Percentiles rank a stretch among this genome's conserved stretches.
phyloP scores from a whole-genome alignment of 495 filamentous ascomycete species.

The Aspergillus sclerotioniger region DNA sequence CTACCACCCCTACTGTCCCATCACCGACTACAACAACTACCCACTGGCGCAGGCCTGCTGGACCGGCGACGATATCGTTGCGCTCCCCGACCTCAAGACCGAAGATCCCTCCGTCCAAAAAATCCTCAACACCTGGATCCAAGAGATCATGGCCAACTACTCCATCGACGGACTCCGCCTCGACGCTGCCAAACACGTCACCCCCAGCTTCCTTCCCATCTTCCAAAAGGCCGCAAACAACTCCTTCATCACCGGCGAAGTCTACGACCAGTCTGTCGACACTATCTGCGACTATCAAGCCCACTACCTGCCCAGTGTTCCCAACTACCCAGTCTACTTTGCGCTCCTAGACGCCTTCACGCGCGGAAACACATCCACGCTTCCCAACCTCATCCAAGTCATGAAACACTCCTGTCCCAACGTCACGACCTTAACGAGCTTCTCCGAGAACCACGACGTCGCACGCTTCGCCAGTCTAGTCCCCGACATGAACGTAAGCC shows the following conservation, averaged over 20 bases:
- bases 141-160: slow-evolving; percentile 61
- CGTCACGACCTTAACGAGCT: slow-evolving; percentile 61
- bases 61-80: slow-evolving; percentile 56
- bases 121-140: slow-evolving; percentile 62
- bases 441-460: slow-evolving; percentile 79
- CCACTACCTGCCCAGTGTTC: slow-evolving; percentile 42
- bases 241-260: slow-evolving; percentile 18
- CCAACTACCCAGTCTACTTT: slow-evolving; percentile 72
- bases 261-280: slow-evolving; percentile 18
- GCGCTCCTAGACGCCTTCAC: slow-evolving; percentile 59
- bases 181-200: slow-evolving; percentile 72
- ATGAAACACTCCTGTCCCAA: slow-evolving; percentile 56
- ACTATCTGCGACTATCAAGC: slow-evolving; percentile 21
- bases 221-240: slow-evolving; percentile 38
- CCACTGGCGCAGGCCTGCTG: slow-evolving; percentile 54
- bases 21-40: slow-evolving; percentile 61
- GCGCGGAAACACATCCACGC: slow-evolving; percentile 49
- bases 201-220: slow-evolving; percentile 59
- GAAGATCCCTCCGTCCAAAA: slow-evolving; percentile 55
- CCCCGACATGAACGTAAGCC: slow-evolving; percentile 39
- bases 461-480: slow-evolving; percentile 55
- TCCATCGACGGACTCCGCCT: slow-evolving; percentile 75
- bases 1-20: slow-evolving; percentile 64
- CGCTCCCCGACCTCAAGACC: slow-evolving; percentile 68
- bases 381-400: slow-evolving; percentile 49